Evolutionary conservation across 192 early-diverging fungal genomes (phyloP).

Genomic region (Gonapodya sp.): DNA sequence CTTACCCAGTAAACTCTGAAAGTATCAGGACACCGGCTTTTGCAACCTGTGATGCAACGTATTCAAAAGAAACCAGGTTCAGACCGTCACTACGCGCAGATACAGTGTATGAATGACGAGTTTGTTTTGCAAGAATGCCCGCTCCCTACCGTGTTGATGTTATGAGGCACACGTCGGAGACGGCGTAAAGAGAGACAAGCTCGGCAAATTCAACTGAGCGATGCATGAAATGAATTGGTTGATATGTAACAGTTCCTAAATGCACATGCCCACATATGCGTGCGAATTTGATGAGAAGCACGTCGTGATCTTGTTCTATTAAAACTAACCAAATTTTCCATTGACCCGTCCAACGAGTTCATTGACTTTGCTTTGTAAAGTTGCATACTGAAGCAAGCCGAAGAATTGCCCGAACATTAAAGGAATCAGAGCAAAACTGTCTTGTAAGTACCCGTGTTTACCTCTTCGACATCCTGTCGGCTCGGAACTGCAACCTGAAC

Average conservation of each 20-base stretch:
- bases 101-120: background rate
- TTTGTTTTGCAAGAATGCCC: conserved; percentile 52
- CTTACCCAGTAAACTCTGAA: conserved; percentile 97
- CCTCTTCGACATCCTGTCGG: conserved; percentile 94
- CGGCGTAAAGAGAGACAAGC: conserved; percentile 89
- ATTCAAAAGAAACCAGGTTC: conserved; percentile 85
- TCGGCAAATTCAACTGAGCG: conserved; percentile 91
- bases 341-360: conserved; percentile 98
- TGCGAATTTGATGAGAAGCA: background rate
- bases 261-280: background rate
- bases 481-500: conserved; percentile 86
- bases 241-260: conserved; percentile 84
- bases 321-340: conserved; percentile 65
- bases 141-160: conserved; percentile 98
- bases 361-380: conserved; percentile 85
- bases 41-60: conserved; percentile 83
- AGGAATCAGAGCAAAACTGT: background rate
- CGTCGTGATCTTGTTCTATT: too few relatives aligned
- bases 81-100: background rate
- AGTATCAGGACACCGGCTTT: conserved; percentile 91
- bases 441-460: background rate
- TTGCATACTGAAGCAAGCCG: conserved; percentile 53
- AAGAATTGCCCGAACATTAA: too few relatives aligned
- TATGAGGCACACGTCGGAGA: conserved; percentile 92
- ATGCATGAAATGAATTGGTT: conserved; percentile 98